These are phyloP conservation scores for Colletotrichum euphorbiae DNA, from an alignment of 2,329 filamentous ascomycete species.

Conservation along the genomic window DNA sequence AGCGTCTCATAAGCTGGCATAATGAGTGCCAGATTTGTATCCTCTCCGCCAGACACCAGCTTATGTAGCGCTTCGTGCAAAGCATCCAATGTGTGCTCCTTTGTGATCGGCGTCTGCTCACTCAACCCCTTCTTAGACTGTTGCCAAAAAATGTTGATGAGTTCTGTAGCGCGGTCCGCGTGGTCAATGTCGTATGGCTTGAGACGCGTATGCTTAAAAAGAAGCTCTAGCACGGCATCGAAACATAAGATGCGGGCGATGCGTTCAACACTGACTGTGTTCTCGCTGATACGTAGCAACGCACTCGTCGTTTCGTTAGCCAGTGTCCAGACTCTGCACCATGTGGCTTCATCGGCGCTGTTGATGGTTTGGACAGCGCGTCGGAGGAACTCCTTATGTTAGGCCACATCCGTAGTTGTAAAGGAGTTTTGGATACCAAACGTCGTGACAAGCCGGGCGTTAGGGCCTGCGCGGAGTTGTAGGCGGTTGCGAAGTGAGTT, in stretches of 20 bases:
- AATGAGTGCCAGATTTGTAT: not conserved
- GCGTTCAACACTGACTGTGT: not conserved
- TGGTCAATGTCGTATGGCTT: not conserved
- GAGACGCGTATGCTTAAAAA: not conserved
- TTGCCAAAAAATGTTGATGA: not conserved
- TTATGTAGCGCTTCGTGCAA: not conserved
- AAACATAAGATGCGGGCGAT: not conserved
- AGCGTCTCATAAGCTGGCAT: constrained; percentile 4
- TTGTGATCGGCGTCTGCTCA: not conserved
- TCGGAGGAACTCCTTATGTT: not conserved
- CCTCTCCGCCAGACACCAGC: not conserved
- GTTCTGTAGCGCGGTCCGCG: not conserved
- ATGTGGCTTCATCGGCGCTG: not conserved
- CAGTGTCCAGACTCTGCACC: not conserved
- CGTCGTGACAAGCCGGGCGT: not conserved
- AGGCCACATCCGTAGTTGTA: not conserved
- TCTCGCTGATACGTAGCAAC: not conserved
- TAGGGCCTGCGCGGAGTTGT: not conserved
- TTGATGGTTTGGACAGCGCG: not conserved
- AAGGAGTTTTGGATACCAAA: not conserved
- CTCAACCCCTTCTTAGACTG: not conserved
- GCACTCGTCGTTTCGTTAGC: not conserved
- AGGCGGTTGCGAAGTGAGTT: not conserved
- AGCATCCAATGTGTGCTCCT: not conserved
- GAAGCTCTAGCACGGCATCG: not conserved